Base-by-base conservation (phyloP, 2,329 filamentous ascomycete species). In the Trichoderma pleuroti region DNA sequence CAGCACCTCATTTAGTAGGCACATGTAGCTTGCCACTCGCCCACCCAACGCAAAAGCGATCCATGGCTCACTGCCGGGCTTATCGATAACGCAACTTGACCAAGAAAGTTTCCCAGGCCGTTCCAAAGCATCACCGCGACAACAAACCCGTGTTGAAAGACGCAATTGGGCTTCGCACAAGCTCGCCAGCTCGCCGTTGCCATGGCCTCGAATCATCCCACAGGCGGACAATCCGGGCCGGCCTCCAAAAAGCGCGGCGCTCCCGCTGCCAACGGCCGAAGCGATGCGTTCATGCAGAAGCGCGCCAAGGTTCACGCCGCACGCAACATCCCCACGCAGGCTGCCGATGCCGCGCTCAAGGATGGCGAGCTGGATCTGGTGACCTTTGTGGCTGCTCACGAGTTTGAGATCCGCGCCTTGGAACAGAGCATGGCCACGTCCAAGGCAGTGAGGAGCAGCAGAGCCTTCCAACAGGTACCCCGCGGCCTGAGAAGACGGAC, bases 401-500 rank as follows among this genome's bases (percentile, higher is more conserved):
- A 97, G 77, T 97, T 93, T 76, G 95, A 98, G 83, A 97, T 99
- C 75, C 88, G 88, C 70, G 91, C 94, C 1, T 84, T 98, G 60
- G 92, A 97, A 78, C 86, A 91, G 76, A 93, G 92, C 72, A 96
- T 98, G 87, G 86, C 87, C 68, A 89, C 88, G 42, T 91, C 93
- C 60, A 94, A 92, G 79, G 81, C 82, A 6, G 82, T 84, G 49
- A 82, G 84, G 68, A 84, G 87, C 56, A 90, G 88, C 70, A 87
- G 95, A 65, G 94, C 95, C 16, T 98, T 98, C 77, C 96, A 99
- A 80, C 89, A 93, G 75, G 92, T 99, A 6, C 96, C 96, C 1
- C 88, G 93, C 74, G 90, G 91, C 63, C 83, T 99, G 86, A 86
- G 96, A 74, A 86, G 96, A 74, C 87, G 96, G 75, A 97, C 95